Evolutionary conservation across 768 basidiomycete genomes (phyloP).

Genomic region (Rossbeevera mucosa): DNA sequence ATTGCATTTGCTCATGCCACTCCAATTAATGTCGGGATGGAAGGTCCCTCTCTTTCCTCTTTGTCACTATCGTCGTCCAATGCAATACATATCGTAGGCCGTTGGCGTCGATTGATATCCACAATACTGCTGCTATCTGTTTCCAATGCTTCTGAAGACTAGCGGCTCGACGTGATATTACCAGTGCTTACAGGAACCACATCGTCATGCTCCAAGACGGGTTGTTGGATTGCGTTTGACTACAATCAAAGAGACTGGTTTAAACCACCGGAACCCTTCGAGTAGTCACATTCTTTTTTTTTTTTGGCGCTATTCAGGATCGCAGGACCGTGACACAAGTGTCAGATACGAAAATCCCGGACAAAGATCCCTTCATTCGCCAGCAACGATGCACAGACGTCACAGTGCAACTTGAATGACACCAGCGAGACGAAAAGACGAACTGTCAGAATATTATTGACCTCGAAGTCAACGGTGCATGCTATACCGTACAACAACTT

Average conservation of each 20-base stretch:
- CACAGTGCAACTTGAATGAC: neutral
- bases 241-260: neutral
- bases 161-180: too few species aligned
- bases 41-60: neutral
- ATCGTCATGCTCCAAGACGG: too few species aligned
- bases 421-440: neutral
- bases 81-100: neutral
- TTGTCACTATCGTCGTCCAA: neutral
- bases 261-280: too few species aligned
- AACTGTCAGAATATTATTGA: neutral
- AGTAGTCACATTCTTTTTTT: neutral
- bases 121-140: neutral
- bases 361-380: too few species aligned
- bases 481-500: too few species aligned
- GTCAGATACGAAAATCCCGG: too few species aligned
- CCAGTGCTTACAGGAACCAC: neutral
- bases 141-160: too few species aligned
- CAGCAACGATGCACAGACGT: neutral
- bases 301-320: neutral
- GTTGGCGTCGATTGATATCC: neutral
- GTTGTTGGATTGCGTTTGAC: too few species aligned
- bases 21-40: too few species aligned
- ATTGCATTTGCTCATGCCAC: too few species aligned
- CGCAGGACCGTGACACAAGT: too few species aligned
- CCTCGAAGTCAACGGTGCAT: too few species aligned